These are phyloP conservation scores for Didymella keratinophila DNA, from an alignment of 2,329 filamentous ascomycete genomes.

Conservation along the genomic window DNA sequence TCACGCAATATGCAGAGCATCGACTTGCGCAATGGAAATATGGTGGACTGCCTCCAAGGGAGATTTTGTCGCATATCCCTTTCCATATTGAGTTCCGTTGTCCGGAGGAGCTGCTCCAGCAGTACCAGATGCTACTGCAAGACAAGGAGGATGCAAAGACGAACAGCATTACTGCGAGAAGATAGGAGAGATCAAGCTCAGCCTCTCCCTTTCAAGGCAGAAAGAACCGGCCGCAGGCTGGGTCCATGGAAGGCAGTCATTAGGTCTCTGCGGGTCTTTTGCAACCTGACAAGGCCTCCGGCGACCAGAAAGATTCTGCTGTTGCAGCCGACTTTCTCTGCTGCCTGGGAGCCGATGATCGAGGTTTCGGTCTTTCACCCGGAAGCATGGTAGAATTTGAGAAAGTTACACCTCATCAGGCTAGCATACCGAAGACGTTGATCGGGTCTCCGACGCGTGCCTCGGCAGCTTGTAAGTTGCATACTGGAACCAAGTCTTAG, in stretches of 20 bases:
- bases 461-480: constrained; percentile 12
- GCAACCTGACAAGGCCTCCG: neutral
- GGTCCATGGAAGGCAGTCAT: neutral
- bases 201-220: neutral
- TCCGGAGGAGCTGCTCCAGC: constrained; percentile 34
- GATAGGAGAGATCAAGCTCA: neutral
- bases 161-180: neutral
- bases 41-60: constrained; percentile 21
- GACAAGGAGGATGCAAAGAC: constrained; percentile 5
- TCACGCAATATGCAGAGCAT: constrained; percentile 33
- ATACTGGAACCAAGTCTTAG: constrained; percentile 4
- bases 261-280: neutral
- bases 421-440: neutral
- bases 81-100: constrained; percentile 44
- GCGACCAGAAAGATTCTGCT: neutral
- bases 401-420: neutral
- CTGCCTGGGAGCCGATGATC: neutral
- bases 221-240: too few species aligned
- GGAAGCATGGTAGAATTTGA: neutral
- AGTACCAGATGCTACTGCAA: constrained; percentile 22
- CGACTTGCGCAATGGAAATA: constrained; percentile 18
- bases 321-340: neutral
- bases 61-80: constrained; percentile 34
- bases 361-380: neutral
- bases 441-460: constrained; percentile 5